Evolutionary conservation across 306 rosid species (phyloP), one percentile per base, ranked within the genome.

Genomic region (Crotalaria pallida): DNA sequence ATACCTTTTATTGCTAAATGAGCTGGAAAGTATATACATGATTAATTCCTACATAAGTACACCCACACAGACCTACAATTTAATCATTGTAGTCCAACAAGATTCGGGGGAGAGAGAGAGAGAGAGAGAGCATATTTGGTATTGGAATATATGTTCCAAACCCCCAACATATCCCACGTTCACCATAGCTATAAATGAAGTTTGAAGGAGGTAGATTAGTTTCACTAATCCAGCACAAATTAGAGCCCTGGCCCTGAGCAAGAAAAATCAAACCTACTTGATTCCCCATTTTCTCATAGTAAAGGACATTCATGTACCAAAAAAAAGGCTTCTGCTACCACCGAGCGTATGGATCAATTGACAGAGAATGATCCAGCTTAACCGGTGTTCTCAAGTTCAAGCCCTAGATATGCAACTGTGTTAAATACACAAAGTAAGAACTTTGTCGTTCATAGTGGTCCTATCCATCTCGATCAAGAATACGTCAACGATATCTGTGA

Each of bases 191-290:
- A 50, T 34, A 21, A 68, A 16, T 56, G 55, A 56, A 49, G 34
- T 64, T 29, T 69, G 64, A 68, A 64, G n/a, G 38, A 6, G 51
- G 29, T 10, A 33, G 34, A 50, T 21, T 38, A 29, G 33, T 26
- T 29, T 41, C 22, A 49, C 45, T 26, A 38, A 18, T 41, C 55
- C 51, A 38, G 57, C 64, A 62, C 41, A 38, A 80, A 22, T 48
- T 49, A 49, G 65, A 49, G 2, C 48, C 58, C 2, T 13, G 36
- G 48, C 21, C 7, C n/a, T 9, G 64, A 29, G 7, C 66, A 59
- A 79, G 71, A 53, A 69, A 29, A 58, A 19, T 34, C 26, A n/a
- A n/a, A n/a, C n/a, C 58, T 34, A 45, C 51, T 38, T 34, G 49
- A 51, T 68, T 52, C 38, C 55, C 24, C 48, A 67, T 45, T 65